Evolutionary conservation across 2,329 filamentous ascomycete genomes (phyloP), one percentile per base, ranked within the genome.

Genomic region (Clarireedia hainanense): DNA sequence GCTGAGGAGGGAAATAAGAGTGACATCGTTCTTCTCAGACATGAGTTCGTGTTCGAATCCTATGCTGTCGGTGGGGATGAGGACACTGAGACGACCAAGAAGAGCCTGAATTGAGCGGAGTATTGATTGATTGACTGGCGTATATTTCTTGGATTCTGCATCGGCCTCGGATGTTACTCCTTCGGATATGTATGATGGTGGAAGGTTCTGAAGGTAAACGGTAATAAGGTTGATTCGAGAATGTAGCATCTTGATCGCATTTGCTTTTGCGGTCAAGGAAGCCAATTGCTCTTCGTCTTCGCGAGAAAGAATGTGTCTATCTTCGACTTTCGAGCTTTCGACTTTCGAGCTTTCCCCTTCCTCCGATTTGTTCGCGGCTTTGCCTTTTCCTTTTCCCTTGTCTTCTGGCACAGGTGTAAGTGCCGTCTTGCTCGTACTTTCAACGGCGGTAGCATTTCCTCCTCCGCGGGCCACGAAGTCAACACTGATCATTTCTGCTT

Each of bases 401-500:
- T 54, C 57, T 40, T 53, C 65, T 64, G 62, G 64, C 57, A 57
- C 57, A 40, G 61, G 58, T 57, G 57, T 57, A 39, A 61, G 58
- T 47, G 58, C 50, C 47, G 67, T 64, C 59, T 66, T 64, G 50
- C 60, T 53, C 36, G 64, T 58, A 1, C 65, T 57, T 17, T 72
- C 69, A 24, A 82, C 74, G 34, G 83, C 83, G 10, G 87, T 84
- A 24, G 91, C 91, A 66, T 89, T 92, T 48, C 88, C 89, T 47
- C 88, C 88, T 40, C 88, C 89, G 52, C 86, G 85, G 0, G 92
- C 91, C 20, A 99, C 87, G 62, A 91, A 95, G 71, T 96, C 91
- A 66, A 99, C 89, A 63, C 89, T 88, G 62, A 99, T 97, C 91
- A 96, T 96, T 72, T 99, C 94, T 1, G 91, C 91, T 70, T 97